phyloP scores from a whole-genome alignment of 768 basidiomycete species.

The Fomitopsis serialis region DNA sequence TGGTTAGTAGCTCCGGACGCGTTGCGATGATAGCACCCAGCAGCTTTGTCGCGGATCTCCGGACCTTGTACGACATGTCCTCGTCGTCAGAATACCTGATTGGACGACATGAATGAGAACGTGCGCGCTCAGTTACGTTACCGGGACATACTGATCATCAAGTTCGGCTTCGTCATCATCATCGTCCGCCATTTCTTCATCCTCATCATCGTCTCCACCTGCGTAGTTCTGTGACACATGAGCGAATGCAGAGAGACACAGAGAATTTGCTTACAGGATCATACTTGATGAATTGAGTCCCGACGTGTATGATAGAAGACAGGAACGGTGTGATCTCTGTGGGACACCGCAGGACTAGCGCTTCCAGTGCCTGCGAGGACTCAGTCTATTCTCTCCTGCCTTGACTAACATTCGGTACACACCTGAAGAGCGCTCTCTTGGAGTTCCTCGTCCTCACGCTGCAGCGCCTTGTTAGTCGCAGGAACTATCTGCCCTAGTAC shows the following conservation, averaged over 20 bases:
- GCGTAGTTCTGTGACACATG: constrained; percentile 56
- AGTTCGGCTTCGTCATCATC: constrained; percentile 75
- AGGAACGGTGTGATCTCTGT: constrained; percentile 75
- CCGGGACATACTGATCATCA: constrained; percentile 49
- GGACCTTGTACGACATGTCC: constrained; percentile 96
- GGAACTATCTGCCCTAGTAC: constrained; percentile 61
- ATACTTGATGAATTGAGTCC: constrained; percentile 79
- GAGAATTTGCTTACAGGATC: constrained; percentile 66
- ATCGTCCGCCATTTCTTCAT: constrained; percentile 55
- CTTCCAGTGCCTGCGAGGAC: constrained; percentile 67
- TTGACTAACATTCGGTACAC: background rate
- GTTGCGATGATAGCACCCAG: constrained; percentile 82
- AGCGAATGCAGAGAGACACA: background rate
- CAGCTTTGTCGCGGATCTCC: constrained; percentile 89
- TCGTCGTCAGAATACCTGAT: constrained; percentile 93
- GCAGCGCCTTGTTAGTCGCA: constrained; percentile 61
- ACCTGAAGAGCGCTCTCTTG: constrained; percentile 79
- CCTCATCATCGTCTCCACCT: constrained; percentile 61
- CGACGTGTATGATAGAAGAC: constrained; percentile 60
- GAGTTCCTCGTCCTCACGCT: constrained; percentile 78
- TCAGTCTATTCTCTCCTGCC: background rate
- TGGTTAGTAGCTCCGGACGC: constrained; percentile 77
- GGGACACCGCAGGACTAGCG: constrained; percentile 78
- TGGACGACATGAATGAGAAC: background rate
- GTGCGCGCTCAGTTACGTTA: constrained; percentile 5